Base-by-base conservation (phyloP, 352 stramenopile genomes). In the Globisporangium barbulae region DNA sequence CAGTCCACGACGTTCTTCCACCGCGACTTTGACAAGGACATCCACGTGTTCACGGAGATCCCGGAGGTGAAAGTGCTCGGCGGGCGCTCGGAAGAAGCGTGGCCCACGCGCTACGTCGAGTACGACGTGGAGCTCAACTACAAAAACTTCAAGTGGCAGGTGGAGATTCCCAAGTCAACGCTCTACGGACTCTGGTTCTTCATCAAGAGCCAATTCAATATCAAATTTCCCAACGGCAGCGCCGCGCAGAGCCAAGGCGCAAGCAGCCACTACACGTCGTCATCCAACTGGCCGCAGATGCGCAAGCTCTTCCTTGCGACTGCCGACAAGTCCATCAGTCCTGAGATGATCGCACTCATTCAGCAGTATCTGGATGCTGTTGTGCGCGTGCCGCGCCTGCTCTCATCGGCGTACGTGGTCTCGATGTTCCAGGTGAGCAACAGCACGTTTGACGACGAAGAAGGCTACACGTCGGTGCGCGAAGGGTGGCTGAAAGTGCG, bases 101-200 rank as follows among this genome's bases (percentile, higher is more conserved):
- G 86, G 86, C 84, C 83, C 5, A 86, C 84, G 48, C 79, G 83
- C 37, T 93, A 90, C 54, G 80, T 95, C 67, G 86, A 95, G 74
- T 95, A 91, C 60, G 84, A 93, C 59, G 75, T 95, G 15, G 80
- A 95, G 81, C 42, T 88, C 5, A 68, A 75, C 52, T 95, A 95
- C 81, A 88, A 83, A 57, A 81, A 68, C 22, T 91, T 86, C 37
- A 88, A 74, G 69, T 93, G 86, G 84, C 82, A 91, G 45, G 83
- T 93, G n/a, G 85, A 93, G 69, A 88, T 93, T 61, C 74, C 86
- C 47, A 95, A 93, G 70, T 91, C 78, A 41, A 83, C 78, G 30
- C 76, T 95, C 22, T 92, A 88, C 28, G 86, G 84, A 21, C 71
- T 95, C 19, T 95, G 86, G 86, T 91, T 95, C 61, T 89, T 89